Evolutionary conservation across 257 asterid species (phyloP), one percentile per base, ranked within the genome.

Genomic region (Jaltomata sinuosa): DNA sequence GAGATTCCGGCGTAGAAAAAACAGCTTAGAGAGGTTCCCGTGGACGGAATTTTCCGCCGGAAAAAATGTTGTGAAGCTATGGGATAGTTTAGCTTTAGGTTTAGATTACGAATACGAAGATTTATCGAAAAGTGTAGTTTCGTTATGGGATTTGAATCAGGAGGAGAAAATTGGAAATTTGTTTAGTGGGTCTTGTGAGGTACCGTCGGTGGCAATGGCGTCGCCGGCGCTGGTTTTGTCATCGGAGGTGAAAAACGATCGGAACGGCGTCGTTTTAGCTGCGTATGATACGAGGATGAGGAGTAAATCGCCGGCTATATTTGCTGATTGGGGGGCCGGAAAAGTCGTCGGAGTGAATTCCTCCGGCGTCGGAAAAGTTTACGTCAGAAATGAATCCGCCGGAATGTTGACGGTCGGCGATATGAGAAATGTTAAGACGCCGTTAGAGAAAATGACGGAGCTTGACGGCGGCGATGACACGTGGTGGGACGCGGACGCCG

Each of bases 401-500:
- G 97, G 97, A 14, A 87, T 84, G 1, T 42, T 94, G 10, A 89
- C 94, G 87, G 96, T 95, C 1, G 99, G 99, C 8, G 99, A 97
- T 84, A 86, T 95, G 88, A 89, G 99, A 62, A 95, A 91, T 22
- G 85, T 89, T 10, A 89, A 91, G 81, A 61, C 88, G 85, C 94
- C 95, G 91, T 89, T 97, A 53, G 91, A 88, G 78, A 83, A 80
- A 6, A 83, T 88, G 86, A 84, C 87, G 80, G 93, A 90, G 64
- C 12, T 84, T 52, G 92, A 65, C 74, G 45, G 90, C 91, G 92
- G 90, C 91, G 92, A 89, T 86, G 94, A 91, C 55, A 87, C 91
- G 6, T 92, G 97, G 98, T 95, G 94, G 93, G 95, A 92, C 83
- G 94, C 96, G 57, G 97, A 91, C 94, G 96, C 93, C 93, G 94